Base-by-base conservation (phyloP, 768 basidiomycete species). In the Mycena vitilis region DNA sequence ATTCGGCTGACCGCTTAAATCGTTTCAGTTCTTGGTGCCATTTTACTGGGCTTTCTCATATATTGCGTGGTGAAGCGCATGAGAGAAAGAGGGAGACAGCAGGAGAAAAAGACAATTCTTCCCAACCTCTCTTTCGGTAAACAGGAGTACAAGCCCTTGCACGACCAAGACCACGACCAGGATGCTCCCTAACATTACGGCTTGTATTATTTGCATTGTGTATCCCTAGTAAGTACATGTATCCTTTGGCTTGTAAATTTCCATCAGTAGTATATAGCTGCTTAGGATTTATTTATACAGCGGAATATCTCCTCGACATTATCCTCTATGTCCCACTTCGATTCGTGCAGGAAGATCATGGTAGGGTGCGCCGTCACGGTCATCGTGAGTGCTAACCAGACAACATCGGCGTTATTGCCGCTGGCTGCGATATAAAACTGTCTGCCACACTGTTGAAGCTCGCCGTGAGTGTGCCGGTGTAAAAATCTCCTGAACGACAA, bases 401-500 rank as follows among this genome's bases (percentile, higher is more conserved):
- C 91, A 3, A 89, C 88, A 79, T 98, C 96, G 25, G 85, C 84
- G 73, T 98, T 94, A 25, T 86, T 82, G 70, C 74, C 80, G 30
- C 80, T 85, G 47, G 95, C 82, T 20, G 86, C 86, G 5, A 75
- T 65, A 77, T 93, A 98, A 58, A 98, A 76, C 30, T 84, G 80
- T 68, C 86, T 83, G 16, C 93, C 94, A 73, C 80, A 84, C 2
- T 73, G 73, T 74, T 95, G 94, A 20, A 98, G 81, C 73, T 95
- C 95, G 57, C 86, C 86, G 66, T 98, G 91, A 6, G 86, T 87
- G 59, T 85, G 79, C 2, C 73, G 74, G 60, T 89, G 87, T 65
- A 98, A 78, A 76, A 98, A 98, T 48, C 93, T 86, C 62, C 96
- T 83, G 71, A 94, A 93, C 2, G 84, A 78, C 34, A 96, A 70